A percentile compares a stretch with the other conserved stretches of the same genome.
Evolutionary conservation across 176 grass and related monocot genomes (phyloP).

Genomic region (Oryza glumipatula): DNA sequence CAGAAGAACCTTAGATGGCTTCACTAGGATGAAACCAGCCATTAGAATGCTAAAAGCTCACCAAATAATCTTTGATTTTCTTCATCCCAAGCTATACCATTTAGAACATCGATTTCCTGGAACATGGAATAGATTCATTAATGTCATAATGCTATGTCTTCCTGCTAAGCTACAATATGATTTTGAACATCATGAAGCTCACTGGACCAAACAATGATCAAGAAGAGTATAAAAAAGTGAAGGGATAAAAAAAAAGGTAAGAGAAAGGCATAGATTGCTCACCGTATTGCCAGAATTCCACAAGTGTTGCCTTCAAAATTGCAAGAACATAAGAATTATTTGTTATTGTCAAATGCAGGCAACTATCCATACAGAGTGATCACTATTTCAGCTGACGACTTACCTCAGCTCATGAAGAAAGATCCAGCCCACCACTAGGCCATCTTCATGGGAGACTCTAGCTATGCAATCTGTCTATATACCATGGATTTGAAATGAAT

Average conservation of each 20-base stretch:
- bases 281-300: constrained; percentile 53
- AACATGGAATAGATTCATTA: constrained; percentile 34
- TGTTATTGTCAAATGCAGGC: not conserved
- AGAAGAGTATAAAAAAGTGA: not conserved
- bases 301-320: constrained; percentile 60
- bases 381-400: not conserved
- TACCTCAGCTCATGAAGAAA: constrained; percentile 91
- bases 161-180: not conserved
- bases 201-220: not conserved
- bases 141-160: not conserved
- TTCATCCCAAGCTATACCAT: constrained; percentile 95
- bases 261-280: not conserved
- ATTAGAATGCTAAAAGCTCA: constrained; percentile 9
- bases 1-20: not conserved
- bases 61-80: constrained; percentile 78
- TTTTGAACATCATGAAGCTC: not conserved
- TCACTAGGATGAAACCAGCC: not conserved
- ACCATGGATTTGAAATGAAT: constrained; percentile 33
- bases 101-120: constrained; percentile 82
- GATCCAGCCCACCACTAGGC: constrained; percentile 72
- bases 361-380: not conserved
- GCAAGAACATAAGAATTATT: constrained; percentile 7
- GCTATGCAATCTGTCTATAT: constrained; percentile 99
- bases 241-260: not conserved
- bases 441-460: constrained; percentile 81